phyloP scores from a whole-genome alignment of 2,329 filamentous ascomycete species.

The Verticillium dahliae region DNA sequence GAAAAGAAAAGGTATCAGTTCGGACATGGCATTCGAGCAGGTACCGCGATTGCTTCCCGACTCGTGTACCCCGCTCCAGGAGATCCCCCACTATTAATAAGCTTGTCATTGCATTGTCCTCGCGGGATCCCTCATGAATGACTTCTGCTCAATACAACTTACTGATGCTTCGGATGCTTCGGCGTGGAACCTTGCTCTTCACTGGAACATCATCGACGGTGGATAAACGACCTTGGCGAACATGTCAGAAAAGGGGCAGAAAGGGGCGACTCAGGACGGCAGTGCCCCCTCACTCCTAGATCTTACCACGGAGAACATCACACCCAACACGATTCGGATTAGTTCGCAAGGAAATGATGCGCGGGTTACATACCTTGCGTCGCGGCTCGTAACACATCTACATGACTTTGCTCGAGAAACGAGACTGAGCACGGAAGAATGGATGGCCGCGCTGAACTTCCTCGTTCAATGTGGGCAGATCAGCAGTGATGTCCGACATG shows the following conservation, averaged over 20 bases:
- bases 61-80: too few species aligned
- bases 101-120: too few species aligned
- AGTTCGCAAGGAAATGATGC: conserved; percentile 59
- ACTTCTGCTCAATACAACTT: too few species aligned
- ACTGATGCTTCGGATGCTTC: too few species aligned
- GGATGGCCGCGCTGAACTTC: conserved; percentile 65
- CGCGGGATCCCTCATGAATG: too few species aligned
- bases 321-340: conserved; percentile 62
- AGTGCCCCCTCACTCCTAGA: conserved; percentile 48
- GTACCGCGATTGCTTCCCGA: too few species aligned
- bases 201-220: too few species aligned
- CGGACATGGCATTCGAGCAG: too few species aligned
- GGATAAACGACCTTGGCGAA: background rate
- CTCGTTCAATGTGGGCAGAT: conserved; percentile 63
- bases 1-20: too few species aligned
- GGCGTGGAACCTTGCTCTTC: too few species aligned
- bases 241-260: background rate
- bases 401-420: conserved; percentile 75
- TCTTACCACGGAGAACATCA: conserved; percentile 69
- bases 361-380: conserved; percentile 61
- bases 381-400: conserved; percentile 63
- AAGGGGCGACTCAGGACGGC: background rate
- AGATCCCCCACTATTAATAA: too few species aligned
- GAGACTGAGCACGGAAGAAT: conserved; percentile 63
- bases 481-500: conserved; percentile 60